Evolutionary conservation across 1,284 basidiomycete genomes (phyloP).

Genomic region (Amylostereum areolatum): DNA sequence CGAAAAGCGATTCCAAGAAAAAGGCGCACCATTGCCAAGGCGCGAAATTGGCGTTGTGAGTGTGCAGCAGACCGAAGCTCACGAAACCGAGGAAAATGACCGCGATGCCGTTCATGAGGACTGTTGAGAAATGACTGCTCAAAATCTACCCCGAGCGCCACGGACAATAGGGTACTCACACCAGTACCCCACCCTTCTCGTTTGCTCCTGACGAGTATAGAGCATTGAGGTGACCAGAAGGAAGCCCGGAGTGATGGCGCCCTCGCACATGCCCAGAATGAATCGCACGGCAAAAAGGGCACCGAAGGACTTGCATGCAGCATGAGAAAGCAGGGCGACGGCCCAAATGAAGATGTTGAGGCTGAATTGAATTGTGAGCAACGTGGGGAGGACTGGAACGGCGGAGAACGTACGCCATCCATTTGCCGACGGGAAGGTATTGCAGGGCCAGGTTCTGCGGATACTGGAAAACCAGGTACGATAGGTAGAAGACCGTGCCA

Average conservation of each 20-base stretch:
- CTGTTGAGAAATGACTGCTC: conserved; percentile 1
- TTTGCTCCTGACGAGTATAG: conserved; percentile 72
- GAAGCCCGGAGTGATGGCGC: conserved; percentile 73
- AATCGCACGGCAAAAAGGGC: conserved; percentile 61
- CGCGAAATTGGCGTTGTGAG: conserved; percentile 43
- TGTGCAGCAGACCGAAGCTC: conserved; percentile 62
- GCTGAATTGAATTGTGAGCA: conserved; percentile 24
- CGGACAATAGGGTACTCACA: conserved; percentile 38
- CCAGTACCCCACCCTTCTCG: conserved; percentile 70
- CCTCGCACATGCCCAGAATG: conserved; percentile 72
- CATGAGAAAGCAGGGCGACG: conserved; percentile 55
- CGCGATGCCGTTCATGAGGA: conserved; percentile 13
- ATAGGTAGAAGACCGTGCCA: conserved; percentile 64
- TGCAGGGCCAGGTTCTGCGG: conserved; percentile 74
- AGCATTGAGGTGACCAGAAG: conserved; percentile 68
- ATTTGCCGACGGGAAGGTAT: conserved; percentile 69
- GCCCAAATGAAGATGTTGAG: conserved; percentile 69
- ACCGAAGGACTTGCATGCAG: conserved; percentile 67
- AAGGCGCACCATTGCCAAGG: conserved; percentile 61
- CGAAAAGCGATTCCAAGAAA: too few relatives aligned
- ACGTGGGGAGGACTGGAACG: background rate
- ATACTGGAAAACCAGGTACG: conserved; percentile 62
- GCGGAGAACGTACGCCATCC: conserved; percentile 54
- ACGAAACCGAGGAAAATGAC: conserved; percentile 64
- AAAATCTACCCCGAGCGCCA: too few relatives aligned